Evolutionary conservation across 495 filamentous ascomycete genomes (phyloP).

Genomic region (Aeminium ludgeri): DNA sequence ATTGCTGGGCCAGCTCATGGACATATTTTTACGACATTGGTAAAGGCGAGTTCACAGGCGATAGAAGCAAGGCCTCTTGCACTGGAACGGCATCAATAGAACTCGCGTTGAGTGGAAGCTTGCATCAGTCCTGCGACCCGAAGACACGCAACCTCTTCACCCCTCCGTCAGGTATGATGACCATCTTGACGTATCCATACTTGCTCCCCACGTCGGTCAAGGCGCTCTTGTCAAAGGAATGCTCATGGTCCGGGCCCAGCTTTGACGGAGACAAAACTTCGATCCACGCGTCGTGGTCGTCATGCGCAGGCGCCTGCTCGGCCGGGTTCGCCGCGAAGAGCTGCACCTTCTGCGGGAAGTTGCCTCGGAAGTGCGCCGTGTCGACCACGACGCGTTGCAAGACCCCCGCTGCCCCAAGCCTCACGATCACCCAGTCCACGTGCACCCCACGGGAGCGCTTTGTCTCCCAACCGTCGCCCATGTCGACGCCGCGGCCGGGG

Average conservation of each 20-base stretch:
- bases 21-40: too few relatives aligned
- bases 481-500: constrained; percentile 72
- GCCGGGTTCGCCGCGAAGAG: constrained; percentile 47
- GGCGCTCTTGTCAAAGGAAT: constrained; percentile 40
- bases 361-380: constrained; percentile 79
- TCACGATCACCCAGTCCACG: constrained; percentile 71
- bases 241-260: constrained; percentile 67
- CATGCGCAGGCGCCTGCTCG: constrained; percentile 34
- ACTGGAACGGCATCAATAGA: too few relatives aligned
- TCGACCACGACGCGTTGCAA: constrained; percentile 64
- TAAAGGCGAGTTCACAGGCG: too few relatives aligned
- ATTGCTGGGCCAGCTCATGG: too few relatives aligned
- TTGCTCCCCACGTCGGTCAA: constrained; percentile 29
- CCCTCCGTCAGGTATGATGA: constrained; percentile 82
- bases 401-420: constrained; percentile 53
- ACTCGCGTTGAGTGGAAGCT: too few relatives aligned
- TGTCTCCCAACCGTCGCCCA: constrained; percentile 95
- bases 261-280: constrained; percentile 49
- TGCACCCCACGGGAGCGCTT: constrained; percentile 61
- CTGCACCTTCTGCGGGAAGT: constrained; percentile 65
- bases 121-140: constrained; percentile 24
- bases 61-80: too few relatives aligned
- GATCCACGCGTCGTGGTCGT: constrained; percentile 47
- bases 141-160: constrained; percentile 75
- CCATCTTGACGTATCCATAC: constrained; percentile 72